Conservation (phyloP, 768 basidiomycete genomes). For the Serendipita sp. region DNA sequence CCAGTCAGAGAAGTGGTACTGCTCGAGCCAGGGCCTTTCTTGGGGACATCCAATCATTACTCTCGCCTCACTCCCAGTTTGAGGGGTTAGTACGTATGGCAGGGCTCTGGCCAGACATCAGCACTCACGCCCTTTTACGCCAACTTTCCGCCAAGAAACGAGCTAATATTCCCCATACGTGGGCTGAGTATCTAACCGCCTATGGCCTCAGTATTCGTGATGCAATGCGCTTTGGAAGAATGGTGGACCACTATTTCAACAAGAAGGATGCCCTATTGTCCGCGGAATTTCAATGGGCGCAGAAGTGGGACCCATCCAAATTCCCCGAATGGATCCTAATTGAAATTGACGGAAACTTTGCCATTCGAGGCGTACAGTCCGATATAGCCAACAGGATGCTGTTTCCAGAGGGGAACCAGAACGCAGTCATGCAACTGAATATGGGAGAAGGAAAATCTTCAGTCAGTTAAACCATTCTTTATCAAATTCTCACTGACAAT, state of each 20-base stretch:
- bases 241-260: neutral
- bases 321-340: neutral
- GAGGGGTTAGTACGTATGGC: neutral
- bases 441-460: conserved; percentile 46
- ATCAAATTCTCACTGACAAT: neutral
- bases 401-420: conserved; percentile 22
- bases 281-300: neutral
- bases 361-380: conserved; percentile 29
- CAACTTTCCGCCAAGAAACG: neutral
- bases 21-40: too few relatives aligned
- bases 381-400: conserved; percentile 34
- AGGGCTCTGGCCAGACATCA: neutral
- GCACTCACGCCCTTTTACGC: neutral
- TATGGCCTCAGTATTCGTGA: neutral
- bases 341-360: conserved; percentile 32
- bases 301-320: neutral
- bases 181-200: neutral
- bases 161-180: neutral
- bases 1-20: too few relatives aligned
- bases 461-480: conserved; percentile 15
- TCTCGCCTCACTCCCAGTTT: too few relatives aligned
- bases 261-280: neutral
- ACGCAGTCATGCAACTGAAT: conserved; percentile 34
- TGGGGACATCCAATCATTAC: too few relatives aligned
- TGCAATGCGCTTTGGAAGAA: neutral